Base-by-base conservation (phyloP, 1,139 yeast species). In the Yamadazyma mexicana region DNA sequence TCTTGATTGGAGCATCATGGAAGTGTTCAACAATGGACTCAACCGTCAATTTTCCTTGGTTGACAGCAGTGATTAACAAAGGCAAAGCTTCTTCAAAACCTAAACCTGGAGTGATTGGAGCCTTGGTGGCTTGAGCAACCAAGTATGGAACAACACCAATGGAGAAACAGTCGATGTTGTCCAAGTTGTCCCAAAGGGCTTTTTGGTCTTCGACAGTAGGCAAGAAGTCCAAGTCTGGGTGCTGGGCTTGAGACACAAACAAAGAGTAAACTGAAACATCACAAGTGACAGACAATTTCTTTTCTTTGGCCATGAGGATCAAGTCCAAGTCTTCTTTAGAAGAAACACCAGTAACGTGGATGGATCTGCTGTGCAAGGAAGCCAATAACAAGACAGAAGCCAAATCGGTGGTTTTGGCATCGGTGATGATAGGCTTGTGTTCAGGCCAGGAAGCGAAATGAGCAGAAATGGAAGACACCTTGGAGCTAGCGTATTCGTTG, bases 331-430 rank as follows among this genome's bases (percentile, higher is more conserved):
- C 98, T 52, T 86, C 89, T 59, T 77, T 79, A 43, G 85, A 76
- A 37, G 87, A 79, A 40, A 92, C 92, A 51, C 87, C 89, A 43
- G 96, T 87, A 51, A 92, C 82, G 64, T 92, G 98, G 49, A 92
- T 85, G 34, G 91, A 74, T 58, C 96, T 78, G 66, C 72, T 78
- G 72, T 87, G 91, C 58, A 92, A 78, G 31, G 96, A 86, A 39
- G 98, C 96, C 66, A 92, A 73, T 58, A 92, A 76, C 59, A 92
- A 71, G 39, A 91, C 85, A 5, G 96, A 86, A 16, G 98, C 98
- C 56, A 92, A 75, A 57, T 88, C 94, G 33, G 97, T 87, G 22
- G 94, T 82, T 61, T 81, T 83, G 35, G 98, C 97, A 65, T 92
- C 97, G 35, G 96, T 88, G 50, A 91, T 77, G 48, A 92, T 86